Evolutionary conservation across 1,284 basidiomycete species (phyloP).

Genomic region (Cryptococcus sp.): DNA sequence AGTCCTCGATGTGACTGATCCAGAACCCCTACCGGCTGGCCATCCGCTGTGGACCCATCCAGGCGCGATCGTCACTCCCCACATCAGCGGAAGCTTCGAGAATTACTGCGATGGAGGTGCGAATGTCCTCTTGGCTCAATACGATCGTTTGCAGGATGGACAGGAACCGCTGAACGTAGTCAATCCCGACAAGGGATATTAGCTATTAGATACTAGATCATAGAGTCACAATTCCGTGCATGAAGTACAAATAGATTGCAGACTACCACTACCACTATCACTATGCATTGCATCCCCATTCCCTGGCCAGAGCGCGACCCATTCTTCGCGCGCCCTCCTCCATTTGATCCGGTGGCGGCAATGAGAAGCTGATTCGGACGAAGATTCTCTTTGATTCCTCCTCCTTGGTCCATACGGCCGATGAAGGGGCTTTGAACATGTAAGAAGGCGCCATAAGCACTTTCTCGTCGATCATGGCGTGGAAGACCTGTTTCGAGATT

Average conservation of each 20-base stretch:
- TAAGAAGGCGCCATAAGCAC: slow-evolving; percentile 34
- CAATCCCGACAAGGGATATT: slow-evolving; percentile 19
- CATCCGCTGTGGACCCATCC: slow-evolving; percentile 40
- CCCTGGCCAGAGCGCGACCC: slow-evolving; percentile 28
- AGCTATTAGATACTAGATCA: background rate
- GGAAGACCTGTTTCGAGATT: slow-evolving; percentile 34
- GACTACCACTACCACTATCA: no score
- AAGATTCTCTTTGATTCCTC: slow-evolving; percentile 37
- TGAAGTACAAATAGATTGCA: background rate
- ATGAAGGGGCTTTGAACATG: slow-evolving; percentile 39
- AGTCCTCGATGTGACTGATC: slow-evolving; percentile 45
- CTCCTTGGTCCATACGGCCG: slow-evolving; percentile 24
- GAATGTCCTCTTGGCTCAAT: slow-evolving; percentile 35
- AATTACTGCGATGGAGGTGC: slow-evolving; percentile 32
- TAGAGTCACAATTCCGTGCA: background rate
- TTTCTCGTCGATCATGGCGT: slow-evolving; percentile 28
- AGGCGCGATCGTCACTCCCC: slow-evolving; percentile 34
- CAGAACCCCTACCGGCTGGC: slow-evolving; percentile 39
- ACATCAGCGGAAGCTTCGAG: slow-evolving; percentile 30
- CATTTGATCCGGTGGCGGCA: slow-evolving; percentile 34
- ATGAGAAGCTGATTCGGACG: slow-evolving; percentile 38
- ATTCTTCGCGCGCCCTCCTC: slow-evolving; percentile 43
- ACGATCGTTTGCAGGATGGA: slow-evolving; percentile 33
- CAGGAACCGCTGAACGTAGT: slow-evolving; percentile 20
- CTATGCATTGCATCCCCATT: slow-evolving; percentile 20